Conservation (phyloP, 371 early-diverging fungal species). For the Actinomortierella wolfii region DNA sequence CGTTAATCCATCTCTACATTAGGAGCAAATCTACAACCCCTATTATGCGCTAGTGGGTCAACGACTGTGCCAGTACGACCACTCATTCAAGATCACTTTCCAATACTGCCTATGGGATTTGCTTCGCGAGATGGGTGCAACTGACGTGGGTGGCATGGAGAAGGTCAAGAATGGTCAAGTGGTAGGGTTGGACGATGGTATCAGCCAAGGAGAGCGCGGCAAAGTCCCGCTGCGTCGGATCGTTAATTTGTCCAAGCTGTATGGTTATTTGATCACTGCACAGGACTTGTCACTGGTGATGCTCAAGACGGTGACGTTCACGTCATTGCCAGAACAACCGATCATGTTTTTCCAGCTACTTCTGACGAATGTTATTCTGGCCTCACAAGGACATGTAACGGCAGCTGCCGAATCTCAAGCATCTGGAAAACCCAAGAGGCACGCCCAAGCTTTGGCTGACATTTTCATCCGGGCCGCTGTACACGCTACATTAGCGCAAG, state of each 20-base stretch:
- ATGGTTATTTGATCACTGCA: conserved; percentile 65
- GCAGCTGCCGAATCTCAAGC: conserved; percentile 6
- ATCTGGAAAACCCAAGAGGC: conserved; percentile 18
- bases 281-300: conserved; percentile 66
- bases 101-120: conserved; percentile 96
- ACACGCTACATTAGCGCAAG: conserved; percentile 71
- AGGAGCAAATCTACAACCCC: conserved; percentile 93
- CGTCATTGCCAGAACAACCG: conserved; percentile 62
- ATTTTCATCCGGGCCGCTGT: conserved; percentile 63
- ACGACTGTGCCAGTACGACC: conserved; percentile 73
- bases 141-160: conserved; percentile 78
- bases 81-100: conserved; percentile 89
- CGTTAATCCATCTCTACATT: background rate
- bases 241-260: conserved; percentile 78
- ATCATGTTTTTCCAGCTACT: conserved; percentile 72
- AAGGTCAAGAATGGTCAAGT: conserved; percentile 48
- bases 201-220: conserved; percentile 13
- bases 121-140: conserved; percentile 77
- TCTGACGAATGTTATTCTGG: conserved; percentile 54
- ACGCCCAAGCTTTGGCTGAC: conserved; percentile 57
- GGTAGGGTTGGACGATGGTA: conserved; percentile 19
- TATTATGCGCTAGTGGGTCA: conserved; percentile 89
- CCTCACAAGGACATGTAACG: conserved; percentile 28
- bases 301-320: conserved; percentile 78
- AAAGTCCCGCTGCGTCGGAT: conserved; percentile 66